Evolutionary conservation across 2,329 filamentous ascomycete genomes (phyloP), one percentile per base, ranked within the genome.

Genomic region (Fonsecaea pedrosoi): DNA sequence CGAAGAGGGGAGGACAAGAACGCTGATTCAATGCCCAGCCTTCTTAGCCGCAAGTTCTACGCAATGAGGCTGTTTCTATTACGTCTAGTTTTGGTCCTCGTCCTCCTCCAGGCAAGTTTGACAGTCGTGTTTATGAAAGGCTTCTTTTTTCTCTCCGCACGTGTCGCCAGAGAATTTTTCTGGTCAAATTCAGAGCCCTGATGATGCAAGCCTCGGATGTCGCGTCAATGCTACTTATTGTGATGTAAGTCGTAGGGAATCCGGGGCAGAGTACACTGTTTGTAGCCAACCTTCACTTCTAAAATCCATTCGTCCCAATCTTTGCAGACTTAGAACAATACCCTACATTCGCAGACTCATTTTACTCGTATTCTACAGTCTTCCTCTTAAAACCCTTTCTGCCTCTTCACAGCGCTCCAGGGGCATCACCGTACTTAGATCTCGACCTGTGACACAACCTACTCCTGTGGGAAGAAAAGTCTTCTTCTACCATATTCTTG

Each of bases 61-160:
- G 55, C 56, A 50, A 70, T 59, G 68, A 70, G 50, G 60, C 65
- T 59, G 55, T 68, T 70, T 70, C 68, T 70, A 37, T 70, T 70
- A 70, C 68, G 68, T 68, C 62, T 64, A 54, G 50, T 37, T 68
- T 67, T 68, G 8, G 18, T 35, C 30, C 18, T 18, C 37, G 56
- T 53, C 45, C 35, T 61, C 37, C 59, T 40, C 54, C 57, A 54
- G 56, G 18, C 38, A 50, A 10, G 18, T 50, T 50, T 25, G 12
- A 50, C 18, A 15, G 45, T 50, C 45, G 8, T 13, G 12, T 30
- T 25, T 50, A 50, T 32, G 30, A 50, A 4, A 25, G 15, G 45
- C 45, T 50, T 50, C 21, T 50, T 50, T 50, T 58, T 66, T 70
- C 65, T 67, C 68, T 56, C 63, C 63, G 66, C 68, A 63, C 68